Evolutionary conservation across 257 asterid genomes (phyloP).

Genomic region (Jacaranda mimosifolia): DNA sequence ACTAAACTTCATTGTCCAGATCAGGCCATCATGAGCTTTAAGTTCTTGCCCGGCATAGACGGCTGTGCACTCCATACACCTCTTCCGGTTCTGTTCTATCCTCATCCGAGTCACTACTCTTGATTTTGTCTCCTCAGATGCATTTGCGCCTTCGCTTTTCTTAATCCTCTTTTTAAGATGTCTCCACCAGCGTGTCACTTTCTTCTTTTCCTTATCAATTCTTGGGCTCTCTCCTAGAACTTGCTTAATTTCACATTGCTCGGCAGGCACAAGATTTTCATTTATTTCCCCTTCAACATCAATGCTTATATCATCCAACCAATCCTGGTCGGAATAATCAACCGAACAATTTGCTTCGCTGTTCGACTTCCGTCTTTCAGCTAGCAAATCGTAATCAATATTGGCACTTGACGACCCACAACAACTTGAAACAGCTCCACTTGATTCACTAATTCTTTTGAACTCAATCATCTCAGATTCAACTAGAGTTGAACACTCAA

Average conservation of each 20-base stretch:
- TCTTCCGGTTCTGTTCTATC: conserved; percentile 54
- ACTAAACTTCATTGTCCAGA: conserved; percentile 83
- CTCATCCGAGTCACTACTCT: conserved; percentile 32
- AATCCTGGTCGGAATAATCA: conserved; percentile 52
- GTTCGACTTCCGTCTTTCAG: conserved; percentile 52
- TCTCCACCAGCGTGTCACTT: conserved; percentile 62
- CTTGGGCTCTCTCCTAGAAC: conserved; percentile 12
- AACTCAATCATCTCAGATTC: conserved; percentile 32
- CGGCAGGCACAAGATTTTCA: conserved; percentile 13
- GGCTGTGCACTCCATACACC: conserved; percentile 58
- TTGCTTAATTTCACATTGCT: conserved; percentile 18
- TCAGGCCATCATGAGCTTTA: conserved; percentile 67
- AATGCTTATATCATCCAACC: conserved; percentile 42
- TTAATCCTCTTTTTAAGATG: conserved; percentile 42
- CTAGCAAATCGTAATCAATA: conserved; percentile 38
- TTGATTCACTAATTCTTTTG: conserved; percentile 38
- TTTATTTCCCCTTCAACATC: conserved; percentile 33
- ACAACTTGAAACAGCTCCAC: background rate
- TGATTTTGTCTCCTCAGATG: conserved; percentile 29
- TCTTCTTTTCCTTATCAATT: conserved; percentile 43
- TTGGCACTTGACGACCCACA: background rate
- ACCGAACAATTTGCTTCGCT: conserved; percentile 56
- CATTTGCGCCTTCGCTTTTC: conserved; percentile 36
- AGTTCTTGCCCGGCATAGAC: conserved; percentile 65
- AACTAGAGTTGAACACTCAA: conserved; percentile 29